These are phyloP conservation scores for Ceratocystis smalleyi DNA, from an alignment of 2,329 filamentous ascomycete species.

Conservation along the genomic window DNA sequence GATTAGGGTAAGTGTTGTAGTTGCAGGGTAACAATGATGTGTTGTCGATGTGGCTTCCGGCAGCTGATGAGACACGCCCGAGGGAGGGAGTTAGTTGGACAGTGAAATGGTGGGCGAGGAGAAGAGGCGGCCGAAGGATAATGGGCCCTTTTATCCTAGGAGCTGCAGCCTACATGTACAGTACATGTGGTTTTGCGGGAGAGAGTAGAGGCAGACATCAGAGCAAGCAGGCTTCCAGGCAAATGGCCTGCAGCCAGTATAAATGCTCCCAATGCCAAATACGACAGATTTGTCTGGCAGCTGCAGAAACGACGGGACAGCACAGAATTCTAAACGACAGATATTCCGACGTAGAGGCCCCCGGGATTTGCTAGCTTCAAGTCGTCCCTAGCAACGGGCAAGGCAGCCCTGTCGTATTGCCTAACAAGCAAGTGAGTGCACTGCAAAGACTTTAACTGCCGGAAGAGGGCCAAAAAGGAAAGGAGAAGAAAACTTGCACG, in stretches of 20 bases:
- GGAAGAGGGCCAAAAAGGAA: neutral
- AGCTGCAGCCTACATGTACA: neutral
- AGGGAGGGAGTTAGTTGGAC: neutral
- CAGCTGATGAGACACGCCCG: neutral
- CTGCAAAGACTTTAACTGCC: neutral
- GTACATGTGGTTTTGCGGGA: neutral
- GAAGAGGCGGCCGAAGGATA: neutral
- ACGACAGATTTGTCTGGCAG: neutral
- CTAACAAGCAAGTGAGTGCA: neutral
- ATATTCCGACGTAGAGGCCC: neutral
- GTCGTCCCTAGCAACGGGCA: neutral
- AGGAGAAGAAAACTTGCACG: neutral
- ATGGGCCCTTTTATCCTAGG: neutral
- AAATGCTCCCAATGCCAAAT: neutral
- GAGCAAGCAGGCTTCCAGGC: neutral
- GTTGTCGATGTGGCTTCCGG: conserved; percentile 1
- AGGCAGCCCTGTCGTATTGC: conserved; percentile 1
- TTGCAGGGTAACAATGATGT: conserved; percentile 1
- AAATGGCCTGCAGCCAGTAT: neutral
- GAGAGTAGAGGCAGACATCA: neutral
- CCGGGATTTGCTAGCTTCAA: neutral
- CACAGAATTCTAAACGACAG: neutral
- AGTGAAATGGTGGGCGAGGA: neutral
- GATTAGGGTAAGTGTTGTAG: neutral
- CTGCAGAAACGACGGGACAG: conserved; percentile 1